A percentile compares a stretch with the other conserved stretches of the same genome.
Conservation (phyloP, 345 rosid species). For the Gossypium bickii region DNA sequence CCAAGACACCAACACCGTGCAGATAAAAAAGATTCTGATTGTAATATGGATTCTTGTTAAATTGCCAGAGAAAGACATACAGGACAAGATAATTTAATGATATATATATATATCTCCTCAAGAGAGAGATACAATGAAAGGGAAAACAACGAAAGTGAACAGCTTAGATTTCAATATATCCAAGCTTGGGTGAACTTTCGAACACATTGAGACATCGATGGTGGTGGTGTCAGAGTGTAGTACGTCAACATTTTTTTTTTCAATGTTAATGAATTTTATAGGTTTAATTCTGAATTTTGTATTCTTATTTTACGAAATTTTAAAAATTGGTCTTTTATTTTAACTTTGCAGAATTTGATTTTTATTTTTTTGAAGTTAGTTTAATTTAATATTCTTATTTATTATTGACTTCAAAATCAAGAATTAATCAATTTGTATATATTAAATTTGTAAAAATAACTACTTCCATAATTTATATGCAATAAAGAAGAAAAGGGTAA, state of each 20-base stretch:
- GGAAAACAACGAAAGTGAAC: neutral
- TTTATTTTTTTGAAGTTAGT: too few relatives aligned
- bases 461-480: too few relatives aligned
- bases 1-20: neutral
- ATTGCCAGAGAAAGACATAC: neutral
- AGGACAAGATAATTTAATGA: neutral
- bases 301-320: too few relatives aligned
- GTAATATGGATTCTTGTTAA: neutral
- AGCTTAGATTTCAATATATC: slow-evolving; percentile 9
- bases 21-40: neutral
- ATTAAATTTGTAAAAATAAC: too few relatives aligned
- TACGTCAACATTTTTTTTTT: neutral
- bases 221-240: slow-evolving; percentile 12
- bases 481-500: too few relatives aligned
- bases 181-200: neutral
- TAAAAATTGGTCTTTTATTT: too few relatives aligned
- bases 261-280: neutral
- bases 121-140: neutral
- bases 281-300: too few relatives aligned
- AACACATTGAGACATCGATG: neutral
- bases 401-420: too few relatives aligned
- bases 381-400: too few relatives aligned
- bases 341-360: too few relatives aligned
- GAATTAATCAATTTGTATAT: too few relatives aligned
- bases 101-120: neutral